Percentiles rank a stretch among this genome's conserved stretches.
These are phyloP conservation scores for Gracilaria vermiculophylla DNA, from an alignment of 23 red algal genomes.

Conservation along the genomic window DNA sequence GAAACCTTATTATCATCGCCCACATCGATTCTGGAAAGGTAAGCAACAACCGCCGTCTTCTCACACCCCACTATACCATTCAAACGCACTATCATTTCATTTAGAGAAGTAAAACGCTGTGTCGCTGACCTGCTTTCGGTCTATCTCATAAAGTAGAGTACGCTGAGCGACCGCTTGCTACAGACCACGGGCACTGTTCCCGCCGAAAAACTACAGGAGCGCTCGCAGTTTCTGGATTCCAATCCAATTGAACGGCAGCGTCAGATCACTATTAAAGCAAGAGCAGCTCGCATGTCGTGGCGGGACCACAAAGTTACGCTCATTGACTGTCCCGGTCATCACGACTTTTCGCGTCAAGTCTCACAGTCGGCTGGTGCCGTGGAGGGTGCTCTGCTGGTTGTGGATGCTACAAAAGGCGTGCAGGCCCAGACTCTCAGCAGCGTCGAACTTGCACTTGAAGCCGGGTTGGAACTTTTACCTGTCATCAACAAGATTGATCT, in stretches of 20 bases:
- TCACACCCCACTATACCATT: too few species aligned
- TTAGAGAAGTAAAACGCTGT: too few species aligned
- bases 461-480: conserved; percentile 69
- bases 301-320: conserved; percentile 62
- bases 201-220: conserved; percentile 16
- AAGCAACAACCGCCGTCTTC: neutral
- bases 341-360: conserved; percentile 92
- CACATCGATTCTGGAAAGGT: conserved; percentile 91
- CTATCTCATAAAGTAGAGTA: conserved; percentile 26
- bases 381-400: conserved; percentile 79
- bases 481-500: conserved; percentile 97
- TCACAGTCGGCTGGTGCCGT: conserved; percentile 73
- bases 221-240: conserved; percentile 83
- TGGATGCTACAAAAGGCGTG: conserved; percentile 86
- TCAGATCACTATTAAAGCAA: conserved; percentile 91
- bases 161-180: conserved; percentile 58
- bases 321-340: conserved; percentile 93
- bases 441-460: conserved; percentile 66
- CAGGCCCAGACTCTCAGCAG: conserved; percentile 92
- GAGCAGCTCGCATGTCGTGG: conserved; percentile 77
- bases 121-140: neutral
- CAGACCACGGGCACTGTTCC: conserved; percentile 76
- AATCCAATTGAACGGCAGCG: conserved; percentile 84
- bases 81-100: neutral
- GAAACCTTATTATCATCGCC: conserved; percentile 90